Percentiles rank a stretch among this genome's conserved stretches.
These are phyloP conservation scores for Apiospora marii DNA, from an alignment of 2,329 filamentous ascomycete genomes.

Conservation along the genomic window DNA sequence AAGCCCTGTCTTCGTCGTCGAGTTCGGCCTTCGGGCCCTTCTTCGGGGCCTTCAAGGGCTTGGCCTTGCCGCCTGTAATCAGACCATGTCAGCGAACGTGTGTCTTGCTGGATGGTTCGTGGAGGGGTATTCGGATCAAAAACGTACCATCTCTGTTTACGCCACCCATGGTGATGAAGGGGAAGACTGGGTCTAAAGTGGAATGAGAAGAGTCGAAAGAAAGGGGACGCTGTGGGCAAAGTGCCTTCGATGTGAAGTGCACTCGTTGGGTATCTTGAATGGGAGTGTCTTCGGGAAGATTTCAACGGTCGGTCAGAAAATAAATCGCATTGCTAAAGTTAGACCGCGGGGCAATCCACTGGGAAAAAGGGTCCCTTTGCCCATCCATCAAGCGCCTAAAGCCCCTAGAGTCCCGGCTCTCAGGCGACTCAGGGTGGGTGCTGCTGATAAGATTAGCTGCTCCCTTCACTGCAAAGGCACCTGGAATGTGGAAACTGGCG, in stretches of 20 bases:
- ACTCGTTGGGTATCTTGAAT: constrained; percentile 17
- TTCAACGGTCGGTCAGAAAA: constrained; percentile 22
- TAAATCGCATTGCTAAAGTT: constrained; percentile 24
- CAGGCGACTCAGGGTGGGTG: constrained; percentile 6
- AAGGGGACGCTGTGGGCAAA: background rate
- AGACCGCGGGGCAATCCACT: constrained; percentile 35
- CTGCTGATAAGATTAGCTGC: constrained; percentile 4
- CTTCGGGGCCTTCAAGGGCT: constrained; percentile 89
- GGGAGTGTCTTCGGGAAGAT: background rate
- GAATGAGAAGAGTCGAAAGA: background rate
- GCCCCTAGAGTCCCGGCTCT: constrained; percentile 10
- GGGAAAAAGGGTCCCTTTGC: background rate
- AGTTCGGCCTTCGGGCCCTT: constrained; percentile 77
- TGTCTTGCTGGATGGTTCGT: background rate
- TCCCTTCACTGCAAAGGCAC: background rate
- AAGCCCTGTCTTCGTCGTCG: constrained; percentile 87
- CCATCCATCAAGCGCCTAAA: constrained; percentile 9
- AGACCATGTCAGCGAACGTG: background rate
- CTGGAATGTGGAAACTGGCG: background rate
- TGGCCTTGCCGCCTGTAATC: constrained; percentile 76
- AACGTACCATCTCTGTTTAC: constrained; percentile 69
- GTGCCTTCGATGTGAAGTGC: constrained; percentile 1
- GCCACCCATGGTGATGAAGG: constrained; percentile 66
- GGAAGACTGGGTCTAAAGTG: background rate
- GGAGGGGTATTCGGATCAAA: constrained; percentile 4